Evolutionary conservation across 2,329 filamentous ascomycete species (phyloP), one percentile per base, ranked within the genome.

Genomic region (Emergomyces africanus): DNA sequence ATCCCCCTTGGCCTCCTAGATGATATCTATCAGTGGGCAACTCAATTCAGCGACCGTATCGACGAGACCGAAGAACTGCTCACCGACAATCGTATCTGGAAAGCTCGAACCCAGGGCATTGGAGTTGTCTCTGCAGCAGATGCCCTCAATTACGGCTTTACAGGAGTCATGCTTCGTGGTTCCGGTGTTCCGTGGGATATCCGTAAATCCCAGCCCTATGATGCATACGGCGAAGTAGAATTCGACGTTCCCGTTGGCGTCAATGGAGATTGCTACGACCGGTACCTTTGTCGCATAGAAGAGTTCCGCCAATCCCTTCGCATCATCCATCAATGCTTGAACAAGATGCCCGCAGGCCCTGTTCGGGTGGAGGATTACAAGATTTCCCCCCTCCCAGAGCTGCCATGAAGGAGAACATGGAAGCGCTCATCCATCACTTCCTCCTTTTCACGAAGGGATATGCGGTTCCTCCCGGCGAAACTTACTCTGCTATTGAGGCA

Each of bases 351-450:
- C 54, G 82, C 89, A 54, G 94, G 94, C 33, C 94, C 94, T 57
- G 83, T 97, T 71, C 88, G 92, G 66, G 90, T 96, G 48, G 94
- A 99, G 77, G 94, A 99, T 77, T 99, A 97, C 85, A 99, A 99
- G 84, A 84, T 99, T 70, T 88, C 89, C 2, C 94, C 94, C 25
- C 94, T 94, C 95, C 94, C n/a, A 86, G 94, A 70, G 82, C 89
- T 50, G 94, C 94, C 70, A 99, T 99, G 94, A 99, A 99, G 83
- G 94, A 99, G 84, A 99, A 99, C 81, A 99, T 99, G 95, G 94
- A 99, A 79, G 91, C 94, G 44, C 83, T 99, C 49, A 99, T 99
- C 72, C 94, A 99, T 79, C 94, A 99, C 81, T 99, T 99, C 83
- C 79, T 99, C 65, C 85, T 99, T 58, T 99, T 92, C 81, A 97